Conservation (phyloP, 2,329 filamentous ascomycete genomes). For the Pyricularia sp. region DNA sequence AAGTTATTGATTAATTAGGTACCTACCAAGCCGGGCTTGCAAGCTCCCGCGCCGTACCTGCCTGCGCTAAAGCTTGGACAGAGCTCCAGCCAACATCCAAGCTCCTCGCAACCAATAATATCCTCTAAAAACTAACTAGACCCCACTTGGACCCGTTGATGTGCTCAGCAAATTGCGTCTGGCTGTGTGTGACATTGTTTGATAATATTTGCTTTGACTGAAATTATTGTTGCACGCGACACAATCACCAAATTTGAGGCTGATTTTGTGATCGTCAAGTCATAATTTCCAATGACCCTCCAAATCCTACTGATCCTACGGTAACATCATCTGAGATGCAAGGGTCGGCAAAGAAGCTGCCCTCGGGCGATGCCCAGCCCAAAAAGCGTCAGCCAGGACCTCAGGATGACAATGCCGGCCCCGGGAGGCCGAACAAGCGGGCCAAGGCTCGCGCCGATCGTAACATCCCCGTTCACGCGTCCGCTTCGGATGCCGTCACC, state of each 20-base stretch:
- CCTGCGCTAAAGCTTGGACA: background rate
- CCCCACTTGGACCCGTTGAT: background rate
- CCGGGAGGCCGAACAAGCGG: background rate
- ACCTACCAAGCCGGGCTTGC: background rate
- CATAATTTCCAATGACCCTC: background rate
- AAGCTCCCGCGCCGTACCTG: background rate
- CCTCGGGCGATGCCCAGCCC: background rate
- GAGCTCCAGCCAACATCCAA: background rate
- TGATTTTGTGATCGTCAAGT: background rate
- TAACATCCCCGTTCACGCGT: background rate
- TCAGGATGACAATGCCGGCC: background rate
- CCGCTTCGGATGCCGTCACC: constrained; percentile 37
- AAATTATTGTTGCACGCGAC: background rate
- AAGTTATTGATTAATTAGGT: too few species aligned
- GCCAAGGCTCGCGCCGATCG: constrained; percentile 1
- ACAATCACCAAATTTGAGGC: background rate
- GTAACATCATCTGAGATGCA: background rate
- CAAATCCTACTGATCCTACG: background rate
- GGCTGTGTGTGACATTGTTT: background rate
- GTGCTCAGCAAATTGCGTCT: background rate
- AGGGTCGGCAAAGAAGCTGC: background rate
- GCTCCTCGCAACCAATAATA: background rate
- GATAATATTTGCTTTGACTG: background rate
- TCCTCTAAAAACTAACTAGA: background rate
- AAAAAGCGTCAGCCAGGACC: background rate